These are phyloP conservation scores for Cladosporium sp. DNA, from an alignment of 2,329 filamentous ascomycete genomes.

Conservation along the genomic window DNA sequence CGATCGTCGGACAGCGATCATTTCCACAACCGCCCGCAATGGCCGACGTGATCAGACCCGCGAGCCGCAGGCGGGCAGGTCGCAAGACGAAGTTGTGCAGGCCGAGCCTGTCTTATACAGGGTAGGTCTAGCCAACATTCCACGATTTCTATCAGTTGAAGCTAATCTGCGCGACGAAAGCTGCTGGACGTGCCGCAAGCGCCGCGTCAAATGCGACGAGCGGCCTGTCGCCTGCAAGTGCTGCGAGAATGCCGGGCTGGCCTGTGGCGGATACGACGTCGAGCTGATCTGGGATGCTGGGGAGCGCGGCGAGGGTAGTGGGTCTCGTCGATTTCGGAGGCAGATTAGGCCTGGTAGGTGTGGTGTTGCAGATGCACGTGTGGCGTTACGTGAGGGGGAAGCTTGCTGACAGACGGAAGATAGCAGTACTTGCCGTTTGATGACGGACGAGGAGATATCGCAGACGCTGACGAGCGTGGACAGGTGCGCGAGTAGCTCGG, in stretches of 20 bases:
- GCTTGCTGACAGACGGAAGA: background rate
- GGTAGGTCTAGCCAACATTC: background rate
- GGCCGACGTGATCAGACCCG: background rate
- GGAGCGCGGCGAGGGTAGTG: background rate
- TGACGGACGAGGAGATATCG: background rate
- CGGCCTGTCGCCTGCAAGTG: background rate
- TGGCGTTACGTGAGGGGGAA: background rate
- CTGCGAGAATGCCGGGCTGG: background rate
- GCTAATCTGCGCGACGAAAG: background rate
- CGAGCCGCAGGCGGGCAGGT: background rate
- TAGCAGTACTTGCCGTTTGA: background rate
- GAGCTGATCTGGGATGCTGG: background rate
- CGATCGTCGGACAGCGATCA: no score
- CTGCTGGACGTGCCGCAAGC: background rate
- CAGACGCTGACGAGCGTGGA: background rate
- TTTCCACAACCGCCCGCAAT: background rate
- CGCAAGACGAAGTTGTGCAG: background rate
- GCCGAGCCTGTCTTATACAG: background rate
- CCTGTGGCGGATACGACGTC: background rate
- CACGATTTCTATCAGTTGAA: no score
- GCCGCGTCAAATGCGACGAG: background rate
- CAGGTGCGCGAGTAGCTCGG: background rate
- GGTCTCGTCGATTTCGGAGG: background rate
- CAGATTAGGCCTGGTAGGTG: background rate
- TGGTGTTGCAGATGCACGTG: background rate